Conservation (phyloP, 2,329 filamentous ascomycete genomes). For the Metarhizium album region DNA sequence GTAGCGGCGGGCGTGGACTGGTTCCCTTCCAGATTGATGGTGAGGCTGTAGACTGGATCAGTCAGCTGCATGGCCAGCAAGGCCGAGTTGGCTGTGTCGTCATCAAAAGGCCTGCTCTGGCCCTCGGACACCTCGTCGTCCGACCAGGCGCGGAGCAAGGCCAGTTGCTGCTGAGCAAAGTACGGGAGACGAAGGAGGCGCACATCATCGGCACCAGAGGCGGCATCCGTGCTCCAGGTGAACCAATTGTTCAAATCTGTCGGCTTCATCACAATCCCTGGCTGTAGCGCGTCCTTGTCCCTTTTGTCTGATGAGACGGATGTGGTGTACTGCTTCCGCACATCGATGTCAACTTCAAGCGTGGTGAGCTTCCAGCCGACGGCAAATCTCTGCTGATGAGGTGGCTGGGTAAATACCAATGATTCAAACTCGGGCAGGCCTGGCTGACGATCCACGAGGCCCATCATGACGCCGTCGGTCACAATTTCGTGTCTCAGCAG, state of each 20-base stretch:
- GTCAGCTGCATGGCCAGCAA: conserved; percentile 9
- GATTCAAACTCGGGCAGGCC: conserved; percentile 13
- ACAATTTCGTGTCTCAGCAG: conserved; percentile 23
- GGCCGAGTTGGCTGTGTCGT: conserved; percentile 5
- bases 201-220: neutral
- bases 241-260: neutral
- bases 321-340: conserved; percentile 15
- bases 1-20: neutral
- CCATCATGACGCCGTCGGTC: conserved; percentile 20
- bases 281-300: neutral
- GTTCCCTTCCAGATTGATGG: conserved; percentile 3
- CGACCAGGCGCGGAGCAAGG: neutral
- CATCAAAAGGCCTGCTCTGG: neutral
- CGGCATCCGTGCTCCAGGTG: neutral
- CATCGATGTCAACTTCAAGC: conserved; percentile 5
- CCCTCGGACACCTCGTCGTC: neutral
- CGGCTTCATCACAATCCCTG: neutral
- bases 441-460: conserved; percentile 19
- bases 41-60: conserved; percentile 9
- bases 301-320: neutral
- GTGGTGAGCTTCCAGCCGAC: conserved; percentile 11
- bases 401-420: conserved; percentile 23
- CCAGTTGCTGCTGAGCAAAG: conserved; percentile 1
- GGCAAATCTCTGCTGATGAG: conserved; percentile 27
- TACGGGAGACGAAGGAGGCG: conserved; percentile 3